Percentiles rank a stretch among this genome's conserved stretches.
Evolutionary conservation across 2,329 filamentous ascomycete species (phyloP).

Genomic region (Xylariaceae sp.): DNA sequence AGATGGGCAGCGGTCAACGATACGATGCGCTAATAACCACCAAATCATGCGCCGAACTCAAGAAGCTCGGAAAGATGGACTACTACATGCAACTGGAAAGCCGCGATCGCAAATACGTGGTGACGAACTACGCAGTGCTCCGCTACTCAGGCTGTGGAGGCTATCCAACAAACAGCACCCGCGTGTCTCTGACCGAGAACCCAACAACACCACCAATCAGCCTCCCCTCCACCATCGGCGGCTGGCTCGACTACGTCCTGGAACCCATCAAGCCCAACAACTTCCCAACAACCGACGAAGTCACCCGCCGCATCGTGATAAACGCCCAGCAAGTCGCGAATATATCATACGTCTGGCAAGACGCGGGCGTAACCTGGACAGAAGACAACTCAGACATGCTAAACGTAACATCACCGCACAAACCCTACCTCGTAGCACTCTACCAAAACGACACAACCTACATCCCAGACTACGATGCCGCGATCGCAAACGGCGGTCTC

Average conservation of each 20-base stretch:
- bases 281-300: conserved; percentile 9
- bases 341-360: conserved; percentile 2
- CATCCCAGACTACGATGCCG: conserved; percentile 10
- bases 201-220: conserved; percentile 1
- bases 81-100: conserved; percentile 13
- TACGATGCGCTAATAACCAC: conserved; percentile 8
- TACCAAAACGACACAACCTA: conserved; percentile 11
- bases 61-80: conserved; percentile 7
- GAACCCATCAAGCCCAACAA: conserved; percentile 9
- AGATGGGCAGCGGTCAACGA: conserved; percentile 11
- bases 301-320: conserved; percentile 13
- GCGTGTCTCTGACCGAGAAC: conserved; percentile 7
- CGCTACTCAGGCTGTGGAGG: conserved; percentile 10
- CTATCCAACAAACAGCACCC: not conserved
- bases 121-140: conserved; percentile 11
- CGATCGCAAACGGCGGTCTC: conserved; percentile 9
- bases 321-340: conserved; percentile 11
- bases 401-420: conserved; percentile 2
- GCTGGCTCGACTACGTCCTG: conserved; percentile 12
- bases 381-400: conserved; percentile 9
- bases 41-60: conserved; percentile 8
- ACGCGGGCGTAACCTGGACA: conserved; percentile 10
- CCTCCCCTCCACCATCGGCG: conserved; percentile 9
- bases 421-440: conserved; percentile 13
- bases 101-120: conserved; percentile 5